Base-by-base conservation (phyloP, 2,329 filamentous ascomycete genomes). In the Penicillium sp. region DNA sequence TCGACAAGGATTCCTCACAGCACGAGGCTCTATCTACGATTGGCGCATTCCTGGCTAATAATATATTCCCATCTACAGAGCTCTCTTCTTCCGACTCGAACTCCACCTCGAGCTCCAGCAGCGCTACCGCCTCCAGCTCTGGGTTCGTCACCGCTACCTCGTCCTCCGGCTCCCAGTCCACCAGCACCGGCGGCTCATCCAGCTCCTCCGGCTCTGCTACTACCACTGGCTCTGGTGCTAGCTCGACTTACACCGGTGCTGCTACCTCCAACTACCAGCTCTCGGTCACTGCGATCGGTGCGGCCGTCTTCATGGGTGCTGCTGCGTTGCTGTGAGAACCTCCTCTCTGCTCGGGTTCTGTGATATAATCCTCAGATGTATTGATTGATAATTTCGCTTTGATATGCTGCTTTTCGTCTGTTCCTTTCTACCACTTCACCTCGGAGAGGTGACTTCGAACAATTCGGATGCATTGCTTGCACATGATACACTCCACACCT, bases 261-360 rank as follows among this genome's bases (percentile, higher is more conserved):
- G 55, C 62, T 41, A 52, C 58, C 8, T 64, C 67, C 21, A 65
- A 67, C 51, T 65, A 68, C 27, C 67, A 71, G 27, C 64, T 70
- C 40, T 71, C 72, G 27, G 64, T 68, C 26, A 68, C 67, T 40
- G 68, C 68, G 7, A 68, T 75, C 45, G 70, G 67, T 41, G 69
- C 73, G 36, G 71, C 71, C 33, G 66, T 74, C n/a, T 72, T 75
- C 51, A 60, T 74, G 27, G 74, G 73, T 33, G 68, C 74, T 36
- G 71, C 70, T 17, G 71, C 69, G 37, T 64, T 70, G 26, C 59
- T 76, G 58, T 75, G 64, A 68, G 30, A 21, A 15, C 7, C 36
- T 9, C 39, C 21, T n/a, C n/a, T n/a, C n/a, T n/a, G n/a, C n/a
- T n/a, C n/a, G n/a, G n/a, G n/a, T n/a, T n/a, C n/a, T n/a, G n/a